Evolutionary conservation across 1,139 yeast species (phyloP), one percentile per base, ranked within the genome.

Genomic region (Diutina sp.): DNA sequence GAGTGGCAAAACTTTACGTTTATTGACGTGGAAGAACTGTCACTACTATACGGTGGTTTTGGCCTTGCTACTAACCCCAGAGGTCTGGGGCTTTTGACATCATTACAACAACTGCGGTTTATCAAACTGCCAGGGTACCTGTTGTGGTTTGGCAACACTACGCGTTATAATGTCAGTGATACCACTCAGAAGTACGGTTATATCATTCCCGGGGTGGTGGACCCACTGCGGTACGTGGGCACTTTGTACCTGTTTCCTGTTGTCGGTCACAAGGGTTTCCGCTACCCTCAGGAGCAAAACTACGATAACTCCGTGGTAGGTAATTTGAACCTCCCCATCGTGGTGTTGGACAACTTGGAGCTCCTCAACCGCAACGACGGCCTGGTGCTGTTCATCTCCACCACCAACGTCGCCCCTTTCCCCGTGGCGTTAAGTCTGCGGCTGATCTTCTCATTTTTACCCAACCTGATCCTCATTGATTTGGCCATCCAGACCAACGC

Each of bases 401-500:
- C 67, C 51, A 63, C 65, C 28, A 63, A 58, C 45, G 41, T 32
- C n/a, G 25, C 18, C 11, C 66, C 75, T 2, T 67, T 77, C 25
- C 87, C 93, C 0, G 86, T 85, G 0, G 58, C 87, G 11, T 65
- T 88, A 32, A 93, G 87, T 64, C 72, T 88, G 2, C 71, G 89
- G 58, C 72, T 78, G 44, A 61, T 70, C n/a, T 77, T 72, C 64
- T 76, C 78, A 35, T 80, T 74, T 63, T 67, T 88, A 55, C 96
- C 96, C 0, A 70, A 79, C 56, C 76, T 78, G 53, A 66, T 82
- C 3, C 72, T 88, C 55, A 77, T 87, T 55, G 81, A 82, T 62
- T 68, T 89, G 50, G 93, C 95, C 0, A 73, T 86, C 21, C 95
- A 88, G 69, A 72, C 86, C 29, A 85, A 85, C 63, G 96, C 96